These are phyloP conservation scores for Colletotrichum ledebouriae DNA, from an alignment of 2,329 filamentous ascomycete species.

Conservation along the genomic window DNA sequence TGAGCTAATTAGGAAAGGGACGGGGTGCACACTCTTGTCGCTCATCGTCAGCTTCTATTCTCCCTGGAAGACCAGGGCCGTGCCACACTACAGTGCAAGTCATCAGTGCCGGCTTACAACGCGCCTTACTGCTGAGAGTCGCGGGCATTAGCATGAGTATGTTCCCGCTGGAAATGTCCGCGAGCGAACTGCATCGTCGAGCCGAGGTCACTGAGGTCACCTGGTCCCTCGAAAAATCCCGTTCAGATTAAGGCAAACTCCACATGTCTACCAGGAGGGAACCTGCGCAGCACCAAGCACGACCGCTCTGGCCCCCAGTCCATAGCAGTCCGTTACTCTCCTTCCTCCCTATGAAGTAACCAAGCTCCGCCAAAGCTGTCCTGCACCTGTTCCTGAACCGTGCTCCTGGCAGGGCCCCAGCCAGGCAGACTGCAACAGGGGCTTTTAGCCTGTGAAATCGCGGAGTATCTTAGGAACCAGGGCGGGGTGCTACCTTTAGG, in stretches of 20 bases:
- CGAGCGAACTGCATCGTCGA: slow-evolving; percentile 16
- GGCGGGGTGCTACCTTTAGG: neutral
- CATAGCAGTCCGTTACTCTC: slow-evolving; percentile 8
- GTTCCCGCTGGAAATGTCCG: neutral
- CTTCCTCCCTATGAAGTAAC: neutral
- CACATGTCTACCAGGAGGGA: slow-evolving; percentile 6
- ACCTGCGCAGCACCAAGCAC: neutral
- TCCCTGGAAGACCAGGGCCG: no score
- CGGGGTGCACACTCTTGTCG: no score
- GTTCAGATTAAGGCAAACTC: slow-evolving; percentile 17
- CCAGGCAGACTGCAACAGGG: neutral
- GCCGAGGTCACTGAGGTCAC: slow-evolving; percentile 25
- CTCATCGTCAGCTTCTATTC: no score
- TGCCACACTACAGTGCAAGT: no score
- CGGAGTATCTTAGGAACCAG: neutral
- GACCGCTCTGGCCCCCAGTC: slow-evolving; percentile 6
- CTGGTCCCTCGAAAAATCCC: slow-evolving; percentile 1
- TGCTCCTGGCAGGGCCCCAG: slow-evolving; percentile 1
- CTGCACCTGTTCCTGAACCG: slow-evolving; percentile 22
- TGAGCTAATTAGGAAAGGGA: no score
- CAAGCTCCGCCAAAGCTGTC: slow-evolving; percentile 24
- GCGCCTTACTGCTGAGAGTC: no score
- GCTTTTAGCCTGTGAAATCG: slow-evolving; percentile 3
- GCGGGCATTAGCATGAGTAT: no score
- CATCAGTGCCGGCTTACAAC: no score